phyloP scores from a whole-genome alignment of 306 rosid species.

The Prunus mongolica region DNA sequence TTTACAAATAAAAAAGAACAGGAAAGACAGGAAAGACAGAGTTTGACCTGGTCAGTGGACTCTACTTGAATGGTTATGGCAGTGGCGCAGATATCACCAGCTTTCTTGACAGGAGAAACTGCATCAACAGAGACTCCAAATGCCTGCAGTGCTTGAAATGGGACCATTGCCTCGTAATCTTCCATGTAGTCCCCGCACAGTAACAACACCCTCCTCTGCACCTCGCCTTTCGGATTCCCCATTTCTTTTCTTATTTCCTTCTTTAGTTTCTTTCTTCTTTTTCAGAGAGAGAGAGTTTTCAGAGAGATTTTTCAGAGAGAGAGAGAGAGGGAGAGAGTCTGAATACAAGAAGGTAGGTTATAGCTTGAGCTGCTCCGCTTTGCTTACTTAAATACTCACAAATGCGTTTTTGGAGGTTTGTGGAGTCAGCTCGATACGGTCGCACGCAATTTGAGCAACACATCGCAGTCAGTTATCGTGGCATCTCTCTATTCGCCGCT shows the following conservation, averaged over 20 bases:
- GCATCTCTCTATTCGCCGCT: too few species aligned
- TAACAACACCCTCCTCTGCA: constrained; percentile 44
- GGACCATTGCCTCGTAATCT: constrained; percentile 79
- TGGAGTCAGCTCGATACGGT: too few species aligned
- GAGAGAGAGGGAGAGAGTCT: too few species aligned
- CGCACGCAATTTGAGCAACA: too few species aligned
- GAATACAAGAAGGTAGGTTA: too few species aligned
- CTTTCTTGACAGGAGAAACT: constrained; percentile 75
- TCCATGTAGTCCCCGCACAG: constrained; percentile 89
- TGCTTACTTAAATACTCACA: too few species aligned
- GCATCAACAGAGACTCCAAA: constrained; percentile 73
- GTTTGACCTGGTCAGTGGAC: constrained; percentile 22
- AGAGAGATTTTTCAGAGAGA: not conserved
- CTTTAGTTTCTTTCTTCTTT: not conserved
- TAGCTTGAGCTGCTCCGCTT: too few species aligned
- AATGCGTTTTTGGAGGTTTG: too few species aligned
- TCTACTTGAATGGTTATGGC: constrained; percentile 5
- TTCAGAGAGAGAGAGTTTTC: too few species aligned
- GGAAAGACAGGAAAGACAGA: not conserved
- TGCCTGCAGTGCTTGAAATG: constrained; percentile 82
- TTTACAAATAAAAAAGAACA: not conserved
- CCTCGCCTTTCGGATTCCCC: constrained; percentile 19
- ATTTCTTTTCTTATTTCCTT: not conserved
- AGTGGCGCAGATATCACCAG: constrained; percentile 75
- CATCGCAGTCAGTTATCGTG: too few species aligned